Evolutionary conservation across 805 yeast genomes (phyloP), one percentile per base, ranked within the genome.

Genomic region (Kodamaea leandrae): DNA sequence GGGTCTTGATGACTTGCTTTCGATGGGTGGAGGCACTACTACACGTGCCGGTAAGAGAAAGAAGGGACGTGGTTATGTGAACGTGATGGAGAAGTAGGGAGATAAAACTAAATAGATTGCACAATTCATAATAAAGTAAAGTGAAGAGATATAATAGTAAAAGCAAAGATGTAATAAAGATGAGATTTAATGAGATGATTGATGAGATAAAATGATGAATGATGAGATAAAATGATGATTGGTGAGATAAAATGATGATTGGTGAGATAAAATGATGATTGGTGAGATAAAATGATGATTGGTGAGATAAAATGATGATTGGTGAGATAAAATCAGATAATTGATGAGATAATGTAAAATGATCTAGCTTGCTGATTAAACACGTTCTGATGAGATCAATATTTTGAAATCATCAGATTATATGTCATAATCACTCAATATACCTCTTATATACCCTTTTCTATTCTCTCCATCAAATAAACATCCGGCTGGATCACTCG

Each of bases 1-100:
- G 4, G 70, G 70, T 0, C 55, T 68, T 35, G 74, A 68, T 40
- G 72, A 66, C 49, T 56, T 68, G 27, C 51, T 68, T 16, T 57
- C 66, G 10, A 36, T 68, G 43, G 60, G 66, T 9, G 58, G 60
- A 3, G 40, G 54, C 15, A 47, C 52, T 5, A 37, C 49, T 10
- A 24, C 50, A 4, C 46, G 64, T 13, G 57, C 54, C 41, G 49
- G 53, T 16, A 63, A 62, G 49, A 57, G 60, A 42, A 60, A 55
- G 12, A 55, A 57, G 4, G 61, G 66, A 37, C 61, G 71, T 51
- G 66, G 78, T 4, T 83, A 83, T 53, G 86, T 83, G 34, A 84
- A 83, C 57, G 83, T 82, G 6, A 77, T 82, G 83, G 45, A 45
- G 24, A 41, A 43, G 37, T 37, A 41, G 36, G n/a, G n/a, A n/a